Conservation (phyloP, 1,139 yeast genomes). For the Yamadazyma epiphylla region DNA sequence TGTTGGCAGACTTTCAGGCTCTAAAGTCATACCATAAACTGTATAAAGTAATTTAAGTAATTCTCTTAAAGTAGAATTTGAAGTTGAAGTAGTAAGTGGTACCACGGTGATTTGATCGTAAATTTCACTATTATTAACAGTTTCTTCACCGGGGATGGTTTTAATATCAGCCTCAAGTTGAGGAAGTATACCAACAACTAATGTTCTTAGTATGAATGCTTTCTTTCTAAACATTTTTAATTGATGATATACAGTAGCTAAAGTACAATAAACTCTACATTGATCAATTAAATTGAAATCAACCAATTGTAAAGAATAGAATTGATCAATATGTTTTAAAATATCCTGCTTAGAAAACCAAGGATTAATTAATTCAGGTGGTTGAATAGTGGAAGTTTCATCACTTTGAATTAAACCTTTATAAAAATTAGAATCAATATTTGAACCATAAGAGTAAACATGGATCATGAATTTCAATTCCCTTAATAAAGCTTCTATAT, state of each 20-base stretch:
- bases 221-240: constrained; percentile 65
- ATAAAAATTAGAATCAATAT: constrained; percentile 39
- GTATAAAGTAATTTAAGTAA: constrained; percentile 38
- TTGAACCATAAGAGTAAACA: constrained; percentile 46
- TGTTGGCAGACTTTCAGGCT: constrained; percentile 22
- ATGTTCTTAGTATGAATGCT: constrained; percentile 62
- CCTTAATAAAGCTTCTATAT: constrained; percentile 68
- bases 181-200: constrained; percentile 51
- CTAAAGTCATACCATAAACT: constrained; percentile 37
- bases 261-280: constrained; percentile 57
- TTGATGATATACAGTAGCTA: constrained; percentile 63
- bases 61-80: constrained; percentile 18
- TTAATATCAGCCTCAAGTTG: constrained; percentile 21
- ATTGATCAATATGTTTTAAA: constrained; percentile 47
- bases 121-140: constrained; percentile 6
- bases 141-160: neutral
- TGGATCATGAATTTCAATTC: constrained; percentile 58
- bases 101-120: constrained; percentile 1
- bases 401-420: constrained; percentile 24
- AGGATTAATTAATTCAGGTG: constrained; percentile 10
- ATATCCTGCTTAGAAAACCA: constrained; percentile 38
- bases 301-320: constrained; percentile 34
- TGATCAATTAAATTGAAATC: constrained; percentile 52
- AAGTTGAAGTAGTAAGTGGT: constrained; percentile 1
- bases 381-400: constrained; percentile 8